Base-by-base conservation (phyloP, 257 asterid genomes). In the Leonotis leonurus region DNA sequence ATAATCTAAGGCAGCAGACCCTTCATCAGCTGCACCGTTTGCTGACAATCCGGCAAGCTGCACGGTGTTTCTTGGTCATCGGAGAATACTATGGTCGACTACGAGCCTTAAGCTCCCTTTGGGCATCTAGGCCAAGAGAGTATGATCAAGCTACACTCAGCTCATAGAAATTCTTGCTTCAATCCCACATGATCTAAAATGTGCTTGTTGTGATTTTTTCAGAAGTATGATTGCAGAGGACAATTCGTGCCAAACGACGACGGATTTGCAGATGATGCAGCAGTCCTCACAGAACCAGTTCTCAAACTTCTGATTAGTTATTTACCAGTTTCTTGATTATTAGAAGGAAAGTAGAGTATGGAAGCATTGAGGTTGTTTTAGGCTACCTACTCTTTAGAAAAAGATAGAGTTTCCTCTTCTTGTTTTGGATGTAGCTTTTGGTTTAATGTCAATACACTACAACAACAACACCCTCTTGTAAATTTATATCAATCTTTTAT, bases 91-190 rank as follows among this genome's bases (percentile, higher is more conserved):
- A 92, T 68, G 93, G 84, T 10, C 89, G 99, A 13, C 55, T 92
- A 54, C 83, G 99, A 39, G 91, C 99, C 41, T 78, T 89, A 22
- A 92, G 99, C 54, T 89, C 99, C 65, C 77, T 92, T 3, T 92
- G 99, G 99, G 82, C 88, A 3, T 92, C 99, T 27, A 74, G 99
- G 32, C 99, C 97, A 0, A 70, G 88, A 75, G 97, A 85, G 99
- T 92, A 85, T 80, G 98, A 60, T 32, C 17, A 16, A 13, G 48
- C 9, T 8, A 9, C 48, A 13, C 13, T 55, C 26, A 1, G 6
- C 12, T 41, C 12, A 4, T 2, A 17, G 14, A 3, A 30, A 12
- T 35, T 20, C 17, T 14, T 8, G 12, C n/a, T 13, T 25, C 18
- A 41, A 7, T 29, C 29, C 24, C 0, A n/a, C n/a, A n/a, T 69